These are phyloP conservation scores for Musa schizocarpa DNA, from an alignment of 176 grass and related monocot species.

Conservation along the genomic window DNA sequence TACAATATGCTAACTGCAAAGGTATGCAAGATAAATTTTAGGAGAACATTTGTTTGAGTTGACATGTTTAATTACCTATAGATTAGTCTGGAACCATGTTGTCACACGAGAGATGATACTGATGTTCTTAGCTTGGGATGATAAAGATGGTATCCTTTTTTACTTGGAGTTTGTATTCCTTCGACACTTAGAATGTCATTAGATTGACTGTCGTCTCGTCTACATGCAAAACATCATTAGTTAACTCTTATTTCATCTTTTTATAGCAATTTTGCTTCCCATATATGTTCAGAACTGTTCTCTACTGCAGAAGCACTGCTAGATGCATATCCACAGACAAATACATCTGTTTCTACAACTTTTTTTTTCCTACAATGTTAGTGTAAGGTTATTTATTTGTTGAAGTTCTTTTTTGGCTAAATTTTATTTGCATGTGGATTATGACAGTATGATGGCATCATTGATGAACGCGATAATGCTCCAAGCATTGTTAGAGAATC, in stretches of 20 bases:
- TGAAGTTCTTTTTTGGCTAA: not conserved
- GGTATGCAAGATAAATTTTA: too few relatives aligned
- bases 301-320: not conserved
- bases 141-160: too few relatives aligned
- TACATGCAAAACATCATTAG: not conserved
- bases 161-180: too few relatives aligned
- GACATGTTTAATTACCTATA: too few relatives aligned
- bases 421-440: not conserved
- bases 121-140: too few relatives aligned
- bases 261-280: not conserved
- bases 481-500: slow-evolving; percentile 87
- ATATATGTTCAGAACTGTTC: not conserved
- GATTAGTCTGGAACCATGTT: too few relatives aligned
- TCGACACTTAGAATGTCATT: too few relatives aligned
- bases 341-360: not conserved
- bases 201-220: too few relatives aligned
- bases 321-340: not conserved
- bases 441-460: slow-evolving; percentile 88
- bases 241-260: not conserved
- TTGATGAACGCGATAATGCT: slow-evolving; percentile 89
- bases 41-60: too few relatives aligned
- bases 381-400: not conserved
- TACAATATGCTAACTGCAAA: too few relatives aligned
- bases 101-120: too few relatives aligned
- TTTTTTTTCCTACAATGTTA: not conserved